Evolutionary conservation across 139 green algal species (phyloP).

Genomic region (Chlorella sp.): DNA sequence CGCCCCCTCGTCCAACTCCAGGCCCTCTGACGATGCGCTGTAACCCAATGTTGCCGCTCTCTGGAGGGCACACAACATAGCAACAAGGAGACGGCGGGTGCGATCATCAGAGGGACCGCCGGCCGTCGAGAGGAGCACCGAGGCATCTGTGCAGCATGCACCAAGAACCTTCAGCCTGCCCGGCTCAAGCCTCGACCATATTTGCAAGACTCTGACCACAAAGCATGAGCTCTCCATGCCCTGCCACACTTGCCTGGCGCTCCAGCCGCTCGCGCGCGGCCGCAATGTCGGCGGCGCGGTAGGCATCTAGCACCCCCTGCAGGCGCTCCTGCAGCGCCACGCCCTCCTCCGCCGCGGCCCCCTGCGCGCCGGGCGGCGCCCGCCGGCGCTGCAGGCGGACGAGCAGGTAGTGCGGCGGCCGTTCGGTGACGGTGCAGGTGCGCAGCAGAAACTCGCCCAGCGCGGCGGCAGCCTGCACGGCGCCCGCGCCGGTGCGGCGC

Average conservation of each 20-base stretch:
- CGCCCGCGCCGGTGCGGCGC: not conserved
- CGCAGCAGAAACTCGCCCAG: slow-evolving; percentile 29
- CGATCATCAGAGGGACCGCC: too few species aligned
- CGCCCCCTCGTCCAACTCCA: too few species aligned
- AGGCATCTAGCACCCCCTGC: slow-evolving; percentile 8
- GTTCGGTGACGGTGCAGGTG: slow-evolving; percentile 40
- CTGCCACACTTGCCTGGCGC: not conserved
- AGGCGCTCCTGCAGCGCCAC: slow-evolving; percentile 7
- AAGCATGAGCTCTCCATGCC: too few species aligned
- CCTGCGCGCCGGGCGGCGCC: not conserved
- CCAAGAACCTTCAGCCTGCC: too few species aligned
- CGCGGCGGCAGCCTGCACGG: not conserved
- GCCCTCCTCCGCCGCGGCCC: not conserved
- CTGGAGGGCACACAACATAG: too few species aligned
- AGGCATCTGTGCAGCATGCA: too few species aligned
- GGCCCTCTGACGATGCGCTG: too few species aligned
- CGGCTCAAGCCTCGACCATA: too few species aligned
- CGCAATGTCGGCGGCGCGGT: slow-evolving; percentile 13
- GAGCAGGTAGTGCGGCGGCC: slow-evolving; percentile 48
- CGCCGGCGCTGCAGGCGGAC: slow-evolving; percentile 45
- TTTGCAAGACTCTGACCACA: too few species aligned
- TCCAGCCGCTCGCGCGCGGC: slow-evolving; percentile 7
- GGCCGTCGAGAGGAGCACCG: too few species aligned
- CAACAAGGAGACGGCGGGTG: too few species aligned
- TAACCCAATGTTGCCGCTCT: too few species aligned